Evolutionary conservation across 1,284 basidiomycete species (phyloP), one percentile per base, ranked within the genome.

Genomic region (Sporisorium sorghi): DNA sequence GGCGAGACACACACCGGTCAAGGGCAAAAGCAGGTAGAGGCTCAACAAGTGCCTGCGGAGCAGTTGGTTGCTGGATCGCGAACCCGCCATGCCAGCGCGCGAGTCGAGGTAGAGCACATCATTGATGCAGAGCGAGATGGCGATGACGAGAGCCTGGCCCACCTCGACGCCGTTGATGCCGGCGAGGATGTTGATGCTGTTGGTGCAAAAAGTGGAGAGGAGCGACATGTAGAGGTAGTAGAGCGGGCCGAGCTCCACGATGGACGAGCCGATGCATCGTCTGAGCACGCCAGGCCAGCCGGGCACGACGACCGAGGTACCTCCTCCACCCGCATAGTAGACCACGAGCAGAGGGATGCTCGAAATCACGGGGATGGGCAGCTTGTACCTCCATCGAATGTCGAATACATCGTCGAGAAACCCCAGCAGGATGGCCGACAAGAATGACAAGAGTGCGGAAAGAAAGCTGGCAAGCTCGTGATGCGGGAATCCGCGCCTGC

Each of bases 331-430:
- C 2, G 96, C 93, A 84, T 93, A 96, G 86, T 99, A 99, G 3
- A 98, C 95, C 85, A 98, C 91, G 33, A 99, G 87, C 23, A 98
- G 89, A 1, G 97, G 97, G 21, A 99, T 93, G 17, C 93, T 93
- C 0, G 94, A 93, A 61, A 99, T 92, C 80, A 99, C 89, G 3
- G 83, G 97, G 58, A 99, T 97, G 0, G 97, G 97, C 9, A 99
- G 86, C 85, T 99, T 99, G 86, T 98, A 94, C 66, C 97, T 87
- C 97, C 97, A 99, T 12, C 97, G 90, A 75, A 99, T 98, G 84
- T 99, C 97, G 79, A 99, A 99, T 1, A 99, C 89, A 85, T 99
- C 97, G 82, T 99, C 97, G 49, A 98, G 87, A 81, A 99, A 97
- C 10, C 97, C 96, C 2, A 99, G 89, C 71, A 99, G 88, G 0